phyloP scores from a whole-genome alignment of 257 asterid genomes.

The Paraleonurus japonicus region DNA sequence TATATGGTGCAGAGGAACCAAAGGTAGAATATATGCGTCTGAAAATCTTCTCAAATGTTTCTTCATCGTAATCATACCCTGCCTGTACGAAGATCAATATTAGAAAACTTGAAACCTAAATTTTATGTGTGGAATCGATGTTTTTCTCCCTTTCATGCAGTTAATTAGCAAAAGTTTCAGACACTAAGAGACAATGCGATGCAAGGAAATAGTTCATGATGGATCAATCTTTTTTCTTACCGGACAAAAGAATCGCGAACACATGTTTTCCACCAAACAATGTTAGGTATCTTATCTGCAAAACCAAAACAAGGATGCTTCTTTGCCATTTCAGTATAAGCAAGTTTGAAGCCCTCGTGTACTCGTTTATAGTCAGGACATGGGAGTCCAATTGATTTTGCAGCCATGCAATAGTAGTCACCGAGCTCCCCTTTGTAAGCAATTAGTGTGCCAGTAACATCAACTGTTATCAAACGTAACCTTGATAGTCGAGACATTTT shows the following conservation, averaged over 20 bases:
- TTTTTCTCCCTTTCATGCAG: not conserved
- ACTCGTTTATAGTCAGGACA: slow-evolving; percentile 92
- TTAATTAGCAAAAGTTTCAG: not conserved
- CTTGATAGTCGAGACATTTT: slow-evolving; percentile 66
- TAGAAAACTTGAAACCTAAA: slow-evolving; percentile 5
- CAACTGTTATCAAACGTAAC: slow-evolving; percentile 79
- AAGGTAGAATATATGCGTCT: slow-evolving; percentile 84
- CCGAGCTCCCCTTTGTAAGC: slow-evolving; percentile 99
- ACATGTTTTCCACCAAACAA: slow-evolving; percentile 94
- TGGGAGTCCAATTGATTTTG: slow-evolving; percentile 85
- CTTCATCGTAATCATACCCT: slow-evolving; percentile 92
- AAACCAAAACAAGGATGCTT: slow-evolving; percentile 97
- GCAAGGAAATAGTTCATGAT: not conserved
- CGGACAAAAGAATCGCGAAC: slow-evolving; percentile 83
- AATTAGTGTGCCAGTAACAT: slow-evolving; percentile 93
- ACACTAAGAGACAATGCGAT: not conserved
- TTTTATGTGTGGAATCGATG: not conserved
- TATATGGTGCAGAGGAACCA: slow-evolving; percentile 93
- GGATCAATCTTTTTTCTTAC: slow-evolving; percentile 36
- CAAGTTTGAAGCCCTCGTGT: slow-evolving; percentile 89
- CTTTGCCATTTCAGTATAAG: slow-evolving; percentile 82
- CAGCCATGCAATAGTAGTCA: slow-evolving; percentile 99
- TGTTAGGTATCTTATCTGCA: slow-evolving; percentile 82
- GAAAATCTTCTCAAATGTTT: slow-evolving; percentile 85
- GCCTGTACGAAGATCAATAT: slow-evolving; percentile 55